phyloP scores from a whole-genome alignment of 2,329 filamentous ascomycete genomes.

The Ophiocordyceps unilateralis region DNA sequence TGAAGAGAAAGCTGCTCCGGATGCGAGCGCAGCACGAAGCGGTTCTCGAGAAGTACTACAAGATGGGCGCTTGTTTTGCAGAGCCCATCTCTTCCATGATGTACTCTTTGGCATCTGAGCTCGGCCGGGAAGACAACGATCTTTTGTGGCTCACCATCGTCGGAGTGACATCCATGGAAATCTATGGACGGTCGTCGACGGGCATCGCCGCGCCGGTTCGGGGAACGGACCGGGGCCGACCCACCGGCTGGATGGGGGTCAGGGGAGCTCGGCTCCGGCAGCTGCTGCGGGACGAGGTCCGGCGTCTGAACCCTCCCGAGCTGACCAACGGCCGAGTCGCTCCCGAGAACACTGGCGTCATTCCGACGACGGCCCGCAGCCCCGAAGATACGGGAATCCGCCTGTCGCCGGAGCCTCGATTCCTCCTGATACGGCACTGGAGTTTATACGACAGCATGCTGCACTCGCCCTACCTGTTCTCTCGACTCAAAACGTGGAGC shows the following conservation, averaged over 20 bases:
- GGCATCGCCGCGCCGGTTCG: slow-evolving; percentile 50
- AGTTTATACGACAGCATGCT: slow-evolving; percentile 97
- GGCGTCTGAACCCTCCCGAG: slow-evolving; percentile 73
- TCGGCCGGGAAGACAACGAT: slow-evolving; percentile 93
- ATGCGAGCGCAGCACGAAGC: slow-evolving; percentile 63
- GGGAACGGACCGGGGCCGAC: slow-evolving; percentile 35
- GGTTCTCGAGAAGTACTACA: slow-evolving; percentile 68
- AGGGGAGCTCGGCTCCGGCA: slow-evolving; percentile 72
- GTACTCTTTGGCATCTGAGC: slow-evolving; percentile 85
- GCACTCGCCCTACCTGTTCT: slow-evolving; percentile 87
- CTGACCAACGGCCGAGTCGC: slow-evolving; percentile 41
- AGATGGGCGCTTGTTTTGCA: slow-evolving; percentile 74
- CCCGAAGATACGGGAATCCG: slow-evolving; percentile 87
- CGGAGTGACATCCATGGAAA: slow-evolving; percentile 82
- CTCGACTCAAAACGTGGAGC: slow-evolving; percentile 84
- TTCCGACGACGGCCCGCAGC: slow-evolving; percentile 73
- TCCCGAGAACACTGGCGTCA: slow-evolving; percentile 59
- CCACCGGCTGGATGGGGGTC: slow-evolving; percentile 62
- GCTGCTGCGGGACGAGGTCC: slow-evolving; percentile 80
- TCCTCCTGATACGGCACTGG: slow-evolving; percentile 89
- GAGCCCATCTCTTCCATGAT: slow-evolving; percentile 90
- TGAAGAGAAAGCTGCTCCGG: slow-evolving; percentile 57
- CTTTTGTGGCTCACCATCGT: slow-evolving; percentile 90
- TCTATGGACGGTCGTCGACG: slow-evolving; percentile 73
- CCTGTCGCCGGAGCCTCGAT: slow-evolving; percentile 82